Evolutionary conservation across 805 yeast genomes (phyloP), one percentile per base, ranked within the genome.

Genomic region (Wickerhamomyces ciferrii): DNA sequence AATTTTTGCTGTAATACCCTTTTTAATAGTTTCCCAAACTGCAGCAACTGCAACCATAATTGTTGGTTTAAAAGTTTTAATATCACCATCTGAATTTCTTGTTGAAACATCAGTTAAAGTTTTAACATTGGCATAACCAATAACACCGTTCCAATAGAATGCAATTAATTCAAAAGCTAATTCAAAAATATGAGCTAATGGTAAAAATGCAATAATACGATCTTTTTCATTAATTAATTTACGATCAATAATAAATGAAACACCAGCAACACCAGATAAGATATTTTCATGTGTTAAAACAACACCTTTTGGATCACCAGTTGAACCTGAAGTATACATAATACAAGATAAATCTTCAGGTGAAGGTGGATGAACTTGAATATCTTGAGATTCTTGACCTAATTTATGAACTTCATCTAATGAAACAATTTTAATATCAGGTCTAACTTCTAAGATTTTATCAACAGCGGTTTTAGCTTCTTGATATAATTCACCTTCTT

Each of bases 31-130:
- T 73, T 94, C 99, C 96, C 97, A 94, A 44, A 94, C 97, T 5
- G 98, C 96, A 17, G 97, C 97, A 47, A 94, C 99, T 67, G 97
- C 99, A 53, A 90, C 97, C 96, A 94, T 87, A 56, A 91, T 69
- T 5, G 97, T 87, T 48, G 99, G 99, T 65, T 81, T 76, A 69
- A 90, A 87, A 60, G 85, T 87, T 47, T 75, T 78, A 72, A 94
- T 78, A 66, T 94, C 99, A 60, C 97, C 92, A 47, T 78, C 70
- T 72, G 96, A 90, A 70, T 94, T 87, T 59, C 78, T 82, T 61
- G 87, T 81, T 2, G 96, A 87, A 2, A 76, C 71, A 53, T 87
- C 96, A 19, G 96, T 81, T 56, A 94, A 72, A 27, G 99, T 92
- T 71, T 90, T 90, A 52, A 92, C 97, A 57, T 75, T 82, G 43